Percentiles rank a stretch among this genome's conserved stretches.
Conservation (phyloP, 2,329 filamentous ascomycete genomes). For the Neonectria coccinea region DNA sequence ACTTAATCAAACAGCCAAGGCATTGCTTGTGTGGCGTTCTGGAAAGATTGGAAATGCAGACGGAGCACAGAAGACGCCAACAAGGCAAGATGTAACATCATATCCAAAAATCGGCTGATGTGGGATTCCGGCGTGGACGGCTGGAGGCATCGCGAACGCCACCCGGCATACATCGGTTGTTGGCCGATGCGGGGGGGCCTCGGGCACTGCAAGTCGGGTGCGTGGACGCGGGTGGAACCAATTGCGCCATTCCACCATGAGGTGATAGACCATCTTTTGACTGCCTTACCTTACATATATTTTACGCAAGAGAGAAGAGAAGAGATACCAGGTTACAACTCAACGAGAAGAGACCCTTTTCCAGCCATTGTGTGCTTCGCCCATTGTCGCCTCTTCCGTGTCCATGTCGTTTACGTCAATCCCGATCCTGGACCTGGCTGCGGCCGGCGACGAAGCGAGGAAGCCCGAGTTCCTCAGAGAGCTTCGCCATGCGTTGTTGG, state of each 20-base stretch:
- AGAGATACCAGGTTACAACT: slow-evolving; percentile 40
- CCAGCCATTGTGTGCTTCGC: neutral
- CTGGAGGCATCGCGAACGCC: slow-evolving; percentile 36
- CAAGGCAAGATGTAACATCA: slow-evolving; percentile 14
- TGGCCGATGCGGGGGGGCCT: slow-evolving; percentile 33
- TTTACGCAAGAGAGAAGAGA: slow-evolving; percentile 24
- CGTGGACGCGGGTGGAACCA: slow-evolving; percentile 41
- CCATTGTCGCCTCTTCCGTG: neutral
- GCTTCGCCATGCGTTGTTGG: slow-evolving; percentile 80
- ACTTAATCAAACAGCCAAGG: slow-evolving; percentile 18
- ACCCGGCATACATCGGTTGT: slow-evolving; percentile 37
- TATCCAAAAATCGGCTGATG: slow-evolving; percentile 20
- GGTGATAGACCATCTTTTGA: slow-evolving; percentile 37
- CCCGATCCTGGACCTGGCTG: slow-evolving; percentile 80
- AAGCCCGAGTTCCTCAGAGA: slow-evolving; percentile 79
- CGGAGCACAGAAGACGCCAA: slow-evolving; percentile 5
- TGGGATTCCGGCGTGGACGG: slow-evolving; percentile 13
- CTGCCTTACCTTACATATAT: slow-evolving; percentile 24
- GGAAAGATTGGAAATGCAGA: slow-evolving; percentile 10
- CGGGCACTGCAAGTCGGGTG: slow-evolving; percentile 21
- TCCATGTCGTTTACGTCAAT: slow-evolving; percentile 80
- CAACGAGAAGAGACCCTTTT: slow-evolving; percentile 22
- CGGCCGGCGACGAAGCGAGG: slow-evolving; percentile 70
- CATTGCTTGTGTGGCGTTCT: slow-evolving; percentile 4
- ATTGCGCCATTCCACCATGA: slow-evolving; percentile 52